These are phyloP conservation scores for Suhomyces sp. DNA, from an alignment of 805 yeast species.

Conservation along the genomic window DNA sequence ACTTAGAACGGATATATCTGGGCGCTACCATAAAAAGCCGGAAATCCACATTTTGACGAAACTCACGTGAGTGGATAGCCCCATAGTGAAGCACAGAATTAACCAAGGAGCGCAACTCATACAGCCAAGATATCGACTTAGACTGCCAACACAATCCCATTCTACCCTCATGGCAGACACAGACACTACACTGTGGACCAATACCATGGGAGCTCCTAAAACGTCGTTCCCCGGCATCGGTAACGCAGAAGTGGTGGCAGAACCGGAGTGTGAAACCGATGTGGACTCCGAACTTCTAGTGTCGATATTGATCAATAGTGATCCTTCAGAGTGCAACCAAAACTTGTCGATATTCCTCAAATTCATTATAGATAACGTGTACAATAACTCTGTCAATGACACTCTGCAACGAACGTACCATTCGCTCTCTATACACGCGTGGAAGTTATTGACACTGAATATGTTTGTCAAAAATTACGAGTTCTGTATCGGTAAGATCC, in stretches of 20 bases:
- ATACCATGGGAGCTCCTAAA: conserved; percentile 3
- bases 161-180: no score
- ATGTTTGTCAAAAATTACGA: conserved; percentile 36
- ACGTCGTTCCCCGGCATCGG: conserved; percentile 7
- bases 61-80: no score
- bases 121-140: no score
- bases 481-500: conserved; percentile 38
- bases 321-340: conserved; percentile 38
- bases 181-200: no score
- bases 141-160: no score
- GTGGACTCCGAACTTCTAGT: conserved; percentile 12
- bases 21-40: no score
- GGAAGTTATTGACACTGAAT: conserved; percentile 37
- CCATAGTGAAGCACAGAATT: no score
- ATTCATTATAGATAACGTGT: conserved; percentile 31
- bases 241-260: background rate
- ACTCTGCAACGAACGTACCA: conserved; percentile 25
- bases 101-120: no score
- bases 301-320: conserved; percentile 34
- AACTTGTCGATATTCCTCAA: conserved; percentile 37
- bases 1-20: no score
- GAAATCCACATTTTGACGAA: no score
- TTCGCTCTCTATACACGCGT: conserved; percentile 31
- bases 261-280: background rate
- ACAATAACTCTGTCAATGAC: conserved; percentile 12